Percentiles rank a stretch among this genome's conserved stretches.
Evolutionary conservation across 129 eudicot species (phyloP).

Genomic region (sunflower (Helianthus annuus)): HanXRQr2.0-SUNRISE NC_035441.2:163466835-163467334

Average conservation of each 20-base stretch:
- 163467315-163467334: no score
- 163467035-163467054: background rate
- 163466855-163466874: no score
- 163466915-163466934: no score
- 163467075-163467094: background rate
- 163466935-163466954: background rate
- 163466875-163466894: no score
- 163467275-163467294: background rate
- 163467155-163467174: constrained; percentile 84
- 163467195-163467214: constrained; percentile 93
- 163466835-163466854: no score
- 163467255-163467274: constrained; percentile 63
- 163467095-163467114: background rate
- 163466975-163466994: background rate
- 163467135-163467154: constrained; percentile 21
- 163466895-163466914: no score
- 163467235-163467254: constrained; percentile 77
- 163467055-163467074: background rate
- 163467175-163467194: constrained; percentile 99
- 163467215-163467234: constrained; percentile 71
- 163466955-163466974: background rate
- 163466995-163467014: no score
- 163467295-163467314: no score
- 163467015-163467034: background rate
- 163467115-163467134: background rate